These are phyloP conservation scores for Coniochaeta sp. DNA, from an alignment of 2,329 filamentous ascomycete genomes.

Conservation along the genomic window DNA sequence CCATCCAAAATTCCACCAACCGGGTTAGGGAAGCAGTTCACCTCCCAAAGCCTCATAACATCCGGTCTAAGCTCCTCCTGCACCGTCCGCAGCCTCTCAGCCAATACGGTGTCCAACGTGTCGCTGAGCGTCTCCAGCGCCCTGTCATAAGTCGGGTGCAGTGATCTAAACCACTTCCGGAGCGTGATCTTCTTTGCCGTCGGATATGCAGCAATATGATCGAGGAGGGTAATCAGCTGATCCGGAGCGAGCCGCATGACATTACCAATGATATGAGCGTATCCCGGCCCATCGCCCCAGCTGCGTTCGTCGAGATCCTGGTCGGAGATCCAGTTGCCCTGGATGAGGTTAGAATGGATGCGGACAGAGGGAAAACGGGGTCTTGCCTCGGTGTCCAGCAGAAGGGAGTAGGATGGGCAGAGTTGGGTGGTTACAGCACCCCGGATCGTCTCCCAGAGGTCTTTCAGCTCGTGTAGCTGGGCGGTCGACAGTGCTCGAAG, in stretches of 20 bases:
- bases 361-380: too few relatives aligned
- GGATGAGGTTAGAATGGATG: not conserved
- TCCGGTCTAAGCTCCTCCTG: too few relatives aligned
- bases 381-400: slow-evolving; percentile 25
- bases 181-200: slow-evolving; percentile 31
- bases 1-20: too few relatives aligned
- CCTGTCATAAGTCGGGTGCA: slow-evolving; percentile 33
- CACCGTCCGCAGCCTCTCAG: too few relatives aligned
- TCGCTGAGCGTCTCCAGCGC: slow-evolving; percentile 35
- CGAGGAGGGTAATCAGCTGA: slow-evolving; percentile 42
- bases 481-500: slow-evolving; percentile 36
- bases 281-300: slow-evolving; percentile 20
- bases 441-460: slow-evolving; percentile 37
- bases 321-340: slow-evolving; percentile 15
- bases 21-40: too few relatives aligned
- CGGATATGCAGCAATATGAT: slow-evolving; percentile 35
- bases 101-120: too few relatives aligned
- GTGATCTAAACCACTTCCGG: slow-evolving; percentile 31
- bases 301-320: slow-evolving; percentile 18
- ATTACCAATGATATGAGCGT: slow-evolving; percentile 25
- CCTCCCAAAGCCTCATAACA: too few relatives aligned
- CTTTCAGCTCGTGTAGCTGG: slow-evolving; percentile 37
- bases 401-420: slow-evolving; percentile 35
- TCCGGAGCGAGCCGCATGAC: slow-evolving; percentile 42
- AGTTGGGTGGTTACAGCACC: slow-evolving; percentile 37